phyloP scores from a whole-genome alignment of 192 early-diverging fungal genomes.

The Coemansia aciculifera region DNA sequence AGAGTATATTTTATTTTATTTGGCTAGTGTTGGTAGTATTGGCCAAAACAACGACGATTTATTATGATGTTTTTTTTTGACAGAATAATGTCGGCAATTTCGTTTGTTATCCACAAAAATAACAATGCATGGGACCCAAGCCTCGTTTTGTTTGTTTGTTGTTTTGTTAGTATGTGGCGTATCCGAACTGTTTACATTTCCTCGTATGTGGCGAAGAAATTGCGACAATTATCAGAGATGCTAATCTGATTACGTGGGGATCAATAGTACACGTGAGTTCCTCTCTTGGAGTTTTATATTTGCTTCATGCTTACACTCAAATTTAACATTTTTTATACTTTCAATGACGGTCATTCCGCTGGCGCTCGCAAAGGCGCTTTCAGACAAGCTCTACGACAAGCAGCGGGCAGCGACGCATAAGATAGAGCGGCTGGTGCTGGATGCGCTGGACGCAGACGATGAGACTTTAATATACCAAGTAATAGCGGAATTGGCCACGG shows the following conservation, averaged over 20 bases:
- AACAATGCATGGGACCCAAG: not conserved
- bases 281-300: too few species aligned
- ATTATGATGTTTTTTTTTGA: slow-evolving; percentile 1
- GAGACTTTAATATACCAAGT: slow-evolving; percentile 64
- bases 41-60: not conserved
- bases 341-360: slow-evolving; percentile 31
- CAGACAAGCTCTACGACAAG: slow-evolving; percentile 93
- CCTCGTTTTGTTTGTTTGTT: not conserved
- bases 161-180: not conserved
- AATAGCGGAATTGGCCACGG: slow-evolving; percentile 77
- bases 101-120: not conserved
- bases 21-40: not conserved
- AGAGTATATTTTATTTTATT: not conserved
- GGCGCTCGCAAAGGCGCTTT: slow-evolving; percentile 69
- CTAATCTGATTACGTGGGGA: too few species aligned
- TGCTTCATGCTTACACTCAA: too few species aligned
- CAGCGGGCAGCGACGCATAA: slow-evolving; percentile 89
- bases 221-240: too few species aligned
- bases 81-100: not conserved
- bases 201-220: not conserved
- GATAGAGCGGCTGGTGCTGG: slow-evolving; percentile 82
- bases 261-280: too few species aligned
- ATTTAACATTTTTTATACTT: too few species aligned
- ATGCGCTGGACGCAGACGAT: slow-evolving; percentile 59
- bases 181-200: not conserved